Base-by-base conservation (phyloP, 2,329 filamentous ascomycete species). In the Exophiala alcalophila region DNA sequence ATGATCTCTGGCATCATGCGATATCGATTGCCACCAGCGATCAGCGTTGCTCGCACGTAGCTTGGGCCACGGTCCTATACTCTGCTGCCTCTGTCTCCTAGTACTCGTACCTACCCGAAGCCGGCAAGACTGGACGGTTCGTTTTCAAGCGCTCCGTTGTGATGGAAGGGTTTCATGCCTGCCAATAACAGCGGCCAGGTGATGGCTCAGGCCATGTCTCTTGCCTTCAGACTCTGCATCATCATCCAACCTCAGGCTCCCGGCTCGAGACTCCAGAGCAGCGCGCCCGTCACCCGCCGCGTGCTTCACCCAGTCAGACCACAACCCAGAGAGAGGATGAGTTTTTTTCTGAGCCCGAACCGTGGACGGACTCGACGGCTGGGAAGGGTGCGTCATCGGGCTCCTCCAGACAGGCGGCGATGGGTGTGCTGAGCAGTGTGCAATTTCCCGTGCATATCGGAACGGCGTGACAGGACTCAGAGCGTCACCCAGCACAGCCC, bases 391-490 rank as follows among this genome's bases (percentile, higher is more conserved):
- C 48, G 41, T 51, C 44, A 51, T 45, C 30, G 38, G 34, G 26
- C 26, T 14, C 16, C n/a, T n/a, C n/a, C n/a, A n/a, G n/a, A n/a
- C n/a, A n/a, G n/a, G n/a, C n/a, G n/a, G n/a, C 23, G 29, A 21
- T 19, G 30, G 36, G 41, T 50, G 47, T 50, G 42, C 39, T 46
- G 27, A 44, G 45, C 44, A 42, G 34, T 23, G 41, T 49, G 49
- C 45, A 52, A 52, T 52, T 52, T 52, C 49, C 49, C 45, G 39
- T 52, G 49, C 49, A 52, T 45, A 49, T 34, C 32, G 47, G 32
- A 40, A 35, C 37, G 43, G 45, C 45, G 49, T 52, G 49, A 52
- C 46, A 47, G 49, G 19, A 28, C 37, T 40, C 38, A 21, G 31
- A 41, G 39, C 49, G 49, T 48, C 49, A 48, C 44, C 36, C 44